These are phyloP conservation scores for Umbelopsis isabellina DNA, from an alignment of 192 early-diverging fungal species.

Conservation along the genomic window DNA sequence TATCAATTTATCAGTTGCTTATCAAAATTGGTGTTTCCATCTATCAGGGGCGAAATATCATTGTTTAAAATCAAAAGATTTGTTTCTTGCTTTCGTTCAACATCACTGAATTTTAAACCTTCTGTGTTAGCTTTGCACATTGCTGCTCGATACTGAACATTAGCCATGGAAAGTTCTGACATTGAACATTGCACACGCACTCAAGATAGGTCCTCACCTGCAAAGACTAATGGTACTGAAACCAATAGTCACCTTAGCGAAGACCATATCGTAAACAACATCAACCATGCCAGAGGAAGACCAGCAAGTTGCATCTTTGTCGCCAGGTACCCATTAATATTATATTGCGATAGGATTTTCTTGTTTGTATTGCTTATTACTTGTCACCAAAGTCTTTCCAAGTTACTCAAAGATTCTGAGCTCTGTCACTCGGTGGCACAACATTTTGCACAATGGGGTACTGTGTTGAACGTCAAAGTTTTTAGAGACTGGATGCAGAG, in stretches of 20 bases:
- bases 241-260: neutral
- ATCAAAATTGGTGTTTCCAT: too few species aligned
- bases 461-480: conserved; percentile 69
- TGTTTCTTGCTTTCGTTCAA: too few species aligned
- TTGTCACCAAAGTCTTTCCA: conserved; percentile 49
- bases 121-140: too few species aligned
- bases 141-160: too few species aligned
- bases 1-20: too few species aligned
- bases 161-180: too few species aligned
- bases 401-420: conserved; percentile 52
- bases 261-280: neutral
- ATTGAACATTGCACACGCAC: too few species aligned
- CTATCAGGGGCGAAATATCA: too few species aligned
- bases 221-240: neutral
- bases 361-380: neutral
- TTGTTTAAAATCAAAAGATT: too few species aligned
- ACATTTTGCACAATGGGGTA: conserved; percentile 69
- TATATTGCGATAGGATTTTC: neutral
- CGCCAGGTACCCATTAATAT: conserved; percentile 59
- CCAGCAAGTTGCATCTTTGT: conserved; percentile 74
- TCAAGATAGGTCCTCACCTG: too few species aligned
- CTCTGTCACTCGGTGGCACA: conserved; percentile 56
- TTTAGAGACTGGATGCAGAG: conserved; percentile 70
- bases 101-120: too few species aligned
- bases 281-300: conserved; percentile 27